These are phyloP conservation scores for Macaranga tanarius DNA, from an alignment of 441 rosid species.

Conservation along the genomic window DNA sequence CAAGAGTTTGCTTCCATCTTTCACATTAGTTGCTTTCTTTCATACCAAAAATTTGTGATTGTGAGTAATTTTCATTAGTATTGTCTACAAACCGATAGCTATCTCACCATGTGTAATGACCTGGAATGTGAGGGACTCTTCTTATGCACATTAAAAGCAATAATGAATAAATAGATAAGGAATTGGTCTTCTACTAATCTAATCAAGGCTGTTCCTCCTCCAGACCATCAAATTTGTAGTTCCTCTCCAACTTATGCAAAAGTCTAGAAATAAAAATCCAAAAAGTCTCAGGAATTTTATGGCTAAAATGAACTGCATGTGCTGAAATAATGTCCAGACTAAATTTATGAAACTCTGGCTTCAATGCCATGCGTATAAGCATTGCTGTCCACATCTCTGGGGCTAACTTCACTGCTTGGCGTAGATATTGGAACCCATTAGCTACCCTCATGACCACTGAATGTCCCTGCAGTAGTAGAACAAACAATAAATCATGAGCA, in stretches of 20 bases:
- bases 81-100: neutral
- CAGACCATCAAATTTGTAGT: constrained; percentile 18
- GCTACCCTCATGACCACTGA: constrained; percentile 50
- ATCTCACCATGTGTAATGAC: too few species aligned
- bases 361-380: constrained; percentile 61
- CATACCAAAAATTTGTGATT: too few species aligned
- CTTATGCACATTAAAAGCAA: neutral
- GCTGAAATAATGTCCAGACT: constrained; percentile 57
- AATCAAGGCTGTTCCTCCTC: neutral
- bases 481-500: neutral
- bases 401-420: constrained; percentile 65
- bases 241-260: constrained; percentile 40
- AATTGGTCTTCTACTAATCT: neutral
- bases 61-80: too few species aligned
- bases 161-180: neutral
- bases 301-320: constrained; percentile 41
- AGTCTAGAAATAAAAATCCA: constrained; percentile 68
- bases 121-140: neutral
- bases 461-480: constrained; percentile 41
- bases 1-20: neutral
- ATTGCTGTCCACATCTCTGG: constrained; percentile 84
- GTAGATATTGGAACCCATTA: constrained; percentile 54
- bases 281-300: constrained; percentile 51
- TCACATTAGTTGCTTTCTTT: neutral
- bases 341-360: constrained; percentile 61